Conservation (phyloP, 2,329 filamentous ascomycete species). For the Fusarium succisae region DNA sequence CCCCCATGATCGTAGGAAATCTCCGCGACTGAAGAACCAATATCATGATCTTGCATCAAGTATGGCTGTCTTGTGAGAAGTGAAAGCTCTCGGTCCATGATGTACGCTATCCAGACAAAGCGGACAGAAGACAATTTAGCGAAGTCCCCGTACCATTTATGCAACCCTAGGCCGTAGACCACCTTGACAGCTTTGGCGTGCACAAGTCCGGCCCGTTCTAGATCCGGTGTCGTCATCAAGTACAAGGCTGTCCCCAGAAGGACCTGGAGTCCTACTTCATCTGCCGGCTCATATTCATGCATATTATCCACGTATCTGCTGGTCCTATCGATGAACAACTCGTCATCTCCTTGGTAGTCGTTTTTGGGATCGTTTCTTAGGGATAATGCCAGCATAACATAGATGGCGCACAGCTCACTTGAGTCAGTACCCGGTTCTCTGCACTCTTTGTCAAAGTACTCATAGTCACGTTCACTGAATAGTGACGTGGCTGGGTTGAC, state of each 20-base stretch:
- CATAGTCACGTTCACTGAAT: background rate
- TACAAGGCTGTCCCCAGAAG: background rate
- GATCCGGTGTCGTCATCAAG: background rate
- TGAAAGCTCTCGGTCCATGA: constrained; percentile 2
- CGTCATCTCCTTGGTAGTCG: background rate
- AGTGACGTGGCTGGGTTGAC: background rate
- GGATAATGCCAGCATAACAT: constrained; percentile 14
- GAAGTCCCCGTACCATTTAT: too few species aligned
- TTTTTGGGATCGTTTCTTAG: background rate
- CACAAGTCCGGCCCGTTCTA: background rate
- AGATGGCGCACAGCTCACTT: background rate
- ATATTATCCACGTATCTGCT: background rate
- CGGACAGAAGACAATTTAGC: too few species aligned
- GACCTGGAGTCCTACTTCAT: background rate
- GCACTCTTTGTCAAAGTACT: background rate
- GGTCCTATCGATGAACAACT: background rate
- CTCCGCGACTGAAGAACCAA: background rate
- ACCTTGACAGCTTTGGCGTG: constrained; percentile 17
- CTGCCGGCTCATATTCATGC: too few species aligned
- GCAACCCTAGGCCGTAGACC: background rate
- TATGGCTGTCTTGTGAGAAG: constrained; percentile 1
- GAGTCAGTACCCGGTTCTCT: background rate
- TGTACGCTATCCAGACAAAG: constrained; percentile 19
- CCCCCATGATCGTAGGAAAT: too few species aligned
- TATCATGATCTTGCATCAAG: constrained; percentile 7